Evolutionary conservation across 495 filamentous ascomycete species (phyloP).

Genomic region (Aspergillus indologenus): DNA sequence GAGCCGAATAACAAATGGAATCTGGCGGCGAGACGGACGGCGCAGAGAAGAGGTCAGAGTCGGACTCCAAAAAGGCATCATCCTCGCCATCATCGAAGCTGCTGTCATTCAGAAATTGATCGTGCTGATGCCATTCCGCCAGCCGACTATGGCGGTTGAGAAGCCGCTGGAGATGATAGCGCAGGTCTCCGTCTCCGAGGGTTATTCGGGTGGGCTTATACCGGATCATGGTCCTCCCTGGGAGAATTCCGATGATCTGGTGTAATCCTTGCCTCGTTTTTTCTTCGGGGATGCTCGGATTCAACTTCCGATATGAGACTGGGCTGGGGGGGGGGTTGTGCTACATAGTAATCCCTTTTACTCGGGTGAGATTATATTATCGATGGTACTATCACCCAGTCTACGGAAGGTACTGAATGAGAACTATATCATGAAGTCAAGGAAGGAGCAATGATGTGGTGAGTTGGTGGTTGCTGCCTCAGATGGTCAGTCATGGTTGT

Average conservation of each 20-base stretch:
- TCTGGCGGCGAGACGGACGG: slow-evolving; percentile 1
- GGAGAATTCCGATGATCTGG: not conserved
- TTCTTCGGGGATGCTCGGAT: not conserved
- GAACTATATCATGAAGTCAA: not conserved
- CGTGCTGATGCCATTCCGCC: slow-evolving; percentile 19
- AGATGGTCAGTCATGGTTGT: no score
- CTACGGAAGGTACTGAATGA: no score
- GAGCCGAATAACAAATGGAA: slow-evolving; percentile 2
- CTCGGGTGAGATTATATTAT: not conserved
- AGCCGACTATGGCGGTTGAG: slow-evolving; percentile 18
- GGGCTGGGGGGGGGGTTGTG: no score
- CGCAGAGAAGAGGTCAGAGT: slow-evolving; percentile 10
- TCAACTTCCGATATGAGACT: not conserved
- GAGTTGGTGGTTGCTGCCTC: not conserved
- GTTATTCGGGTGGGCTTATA: slow-evolving; percentile 50
- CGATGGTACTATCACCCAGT: no score
- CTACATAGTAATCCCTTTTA: no score
- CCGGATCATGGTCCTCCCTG: slow-evolving; percentile 49
- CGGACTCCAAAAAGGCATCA: slow-evolving; percentile 5
- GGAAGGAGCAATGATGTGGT: not conserved
- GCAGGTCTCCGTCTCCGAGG: slow-evolving; percentile 52
- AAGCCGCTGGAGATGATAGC: slow-evolving; percentile 25
- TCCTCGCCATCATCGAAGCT: slow-evolving; percentile 14
- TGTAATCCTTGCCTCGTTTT: not conserved
- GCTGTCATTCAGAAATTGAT: slow-evolving; percentile 16